phyloP scores from a whole-genome alignment of 176 grass and related monocot species.

The Metroxylon sagu region DNA sequence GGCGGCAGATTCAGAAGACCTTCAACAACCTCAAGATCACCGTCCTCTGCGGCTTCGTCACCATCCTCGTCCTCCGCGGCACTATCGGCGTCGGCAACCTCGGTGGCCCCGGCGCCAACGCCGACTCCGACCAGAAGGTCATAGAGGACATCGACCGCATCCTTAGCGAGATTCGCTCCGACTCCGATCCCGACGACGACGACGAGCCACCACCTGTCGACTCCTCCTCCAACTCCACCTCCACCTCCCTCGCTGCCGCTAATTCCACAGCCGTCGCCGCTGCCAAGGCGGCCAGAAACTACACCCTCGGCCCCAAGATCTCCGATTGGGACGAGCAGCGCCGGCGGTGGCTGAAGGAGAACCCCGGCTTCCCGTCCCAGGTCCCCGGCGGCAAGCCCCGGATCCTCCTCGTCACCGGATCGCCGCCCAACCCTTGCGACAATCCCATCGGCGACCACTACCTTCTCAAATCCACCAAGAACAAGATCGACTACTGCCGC shows the following conservation, averaged over 20 bases:
- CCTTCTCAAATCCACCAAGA: constrained; percentile 72
- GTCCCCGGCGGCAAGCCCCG: constrained; percentile 34
- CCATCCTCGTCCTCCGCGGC: constrained; percentile 59
- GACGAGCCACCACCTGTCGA: background rate
- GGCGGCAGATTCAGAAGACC: constrained; percentile 33
- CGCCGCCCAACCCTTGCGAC: constrained; percentile 50
- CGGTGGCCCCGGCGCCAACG: constrained; percentile 8
- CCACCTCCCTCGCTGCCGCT: constrained; percentile 20
- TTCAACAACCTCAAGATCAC: constrained; percentile 66
- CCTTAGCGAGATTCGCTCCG: constrained; percentile 57
- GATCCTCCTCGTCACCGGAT: constrained; percentile 75
- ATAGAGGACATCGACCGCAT: constrained; percentile 62
- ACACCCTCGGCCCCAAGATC: constrained; percentile 61
- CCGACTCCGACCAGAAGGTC: constrained; percentile 24
- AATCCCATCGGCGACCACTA: constrained; percentile 69
- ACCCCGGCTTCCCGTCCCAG: constrained; percentile 34
- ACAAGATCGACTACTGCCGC: constrained; percentile 92
- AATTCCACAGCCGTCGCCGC: constrained; percentile 14
- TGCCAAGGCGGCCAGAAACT: constrained; percentile 15
- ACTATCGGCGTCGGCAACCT: constrained; percentile 41
- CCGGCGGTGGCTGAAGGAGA: constrained; percentile 50
- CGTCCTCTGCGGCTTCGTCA: constrained; percentile 61
- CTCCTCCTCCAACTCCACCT: constrained; percentile 27
- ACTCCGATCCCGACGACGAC: constrained; percentile 46
- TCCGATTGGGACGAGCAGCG: constrained; percentile 61